Conservation (phyloP, 2,329 filamentous ascomycete genomes). For the Fusarium nelsonii region DNA sequence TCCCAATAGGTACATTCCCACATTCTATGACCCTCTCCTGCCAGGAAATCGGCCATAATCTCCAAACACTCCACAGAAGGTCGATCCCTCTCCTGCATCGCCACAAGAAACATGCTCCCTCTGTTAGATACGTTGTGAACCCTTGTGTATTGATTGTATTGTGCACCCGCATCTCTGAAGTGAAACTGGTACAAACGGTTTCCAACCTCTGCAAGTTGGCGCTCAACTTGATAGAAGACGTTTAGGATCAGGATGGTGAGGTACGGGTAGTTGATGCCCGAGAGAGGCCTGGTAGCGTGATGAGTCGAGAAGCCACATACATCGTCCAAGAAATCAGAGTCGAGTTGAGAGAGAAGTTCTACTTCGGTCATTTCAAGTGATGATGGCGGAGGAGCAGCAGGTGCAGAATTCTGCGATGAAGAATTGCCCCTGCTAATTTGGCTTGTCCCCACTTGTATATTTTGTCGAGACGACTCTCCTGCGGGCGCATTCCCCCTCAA, state of each 20-base stretch:
- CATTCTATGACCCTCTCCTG: conserved; percentile 1
- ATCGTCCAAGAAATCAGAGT: neutral
- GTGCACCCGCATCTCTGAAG: neutral
- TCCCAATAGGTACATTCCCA: conserved; percentile 38
- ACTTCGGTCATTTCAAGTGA: too few species aligned
- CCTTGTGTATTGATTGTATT: neutral
- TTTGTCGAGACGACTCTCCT: too few species aligned
- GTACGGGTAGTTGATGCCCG: neutral
- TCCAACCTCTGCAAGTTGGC: rapidly evolving
- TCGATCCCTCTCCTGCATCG: conserved; percentile 4
- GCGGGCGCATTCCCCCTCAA: too few species aligned
- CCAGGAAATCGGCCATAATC: conserved; percentile 14
- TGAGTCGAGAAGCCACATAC: neutral
- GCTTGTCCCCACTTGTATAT: too few species aligned
- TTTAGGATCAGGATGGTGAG: neutral
- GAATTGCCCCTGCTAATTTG: too few species aligned
- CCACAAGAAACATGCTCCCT: neutral
- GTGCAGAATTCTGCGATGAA: too few species aligned
- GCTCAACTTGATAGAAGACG: neutral
- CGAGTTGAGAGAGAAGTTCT: neutral
- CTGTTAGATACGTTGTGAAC: neutral
- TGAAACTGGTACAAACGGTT: neutral
- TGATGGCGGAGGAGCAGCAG: too few species aligned
- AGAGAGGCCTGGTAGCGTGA: conserved; percentile 22
- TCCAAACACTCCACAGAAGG: conserved; percentile 2